Base-by-base conservation (phyloP, 2,329 filamentous ascomycete species). In the Aphanocladium album region DNA sequence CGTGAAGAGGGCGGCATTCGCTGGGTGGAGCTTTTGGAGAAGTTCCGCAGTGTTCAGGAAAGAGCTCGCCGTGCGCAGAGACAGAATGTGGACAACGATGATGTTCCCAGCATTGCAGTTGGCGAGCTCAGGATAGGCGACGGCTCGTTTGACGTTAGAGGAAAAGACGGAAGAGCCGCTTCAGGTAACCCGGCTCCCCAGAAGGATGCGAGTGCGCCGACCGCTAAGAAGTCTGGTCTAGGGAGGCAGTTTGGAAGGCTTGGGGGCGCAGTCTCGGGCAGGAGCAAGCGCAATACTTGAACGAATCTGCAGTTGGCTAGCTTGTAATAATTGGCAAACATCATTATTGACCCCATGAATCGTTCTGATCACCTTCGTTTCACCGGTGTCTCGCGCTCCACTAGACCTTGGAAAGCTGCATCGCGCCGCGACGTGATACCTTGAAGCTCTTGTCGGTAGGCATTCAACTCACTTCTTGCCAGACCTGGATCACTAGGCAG, bases 21-120 rank as follows among this genome's bases (percentile, higher is more conserved):
- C 60, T 99, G 95, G 95, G 85, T 84, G 2, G 95, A 99, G 67
- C 81, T 99, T 39, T 82, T 99, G 5, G 95, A 99, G 65, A 96
- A 97, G 71, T 99, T 99, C 76, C 90, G 90, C 66, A 85, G 83
- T 57, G 93, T 96, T 1, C 95, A 99, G 70, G 95, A 99, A 67
- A 87, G 86, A 62, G 89, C 93, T 6, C 84, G 92, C 59, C 83
- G 91, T 57, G 80, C 85, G 14, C 88, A 91, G 69, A 79, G 86
- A 62, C 74, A 83, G 57, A 80, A 79, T 54, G 72, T 80, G 50
- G 82, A 84, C 16, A 75, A 80, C 5, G 76, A 80, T 37, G 80
- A 84, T 53, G 74, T 77, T 6, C 72, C 76, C 4, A 72, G 74
- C 5, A 72, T 82, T n/a, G 77, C 76, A 19, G 72, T 79, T 50